These are phyloP conservation scores for Alternaria angustiovoidea DNA, from an alignment of 2,329 filamentous ascomycete species.

Conservation along the genomic window DNA sequence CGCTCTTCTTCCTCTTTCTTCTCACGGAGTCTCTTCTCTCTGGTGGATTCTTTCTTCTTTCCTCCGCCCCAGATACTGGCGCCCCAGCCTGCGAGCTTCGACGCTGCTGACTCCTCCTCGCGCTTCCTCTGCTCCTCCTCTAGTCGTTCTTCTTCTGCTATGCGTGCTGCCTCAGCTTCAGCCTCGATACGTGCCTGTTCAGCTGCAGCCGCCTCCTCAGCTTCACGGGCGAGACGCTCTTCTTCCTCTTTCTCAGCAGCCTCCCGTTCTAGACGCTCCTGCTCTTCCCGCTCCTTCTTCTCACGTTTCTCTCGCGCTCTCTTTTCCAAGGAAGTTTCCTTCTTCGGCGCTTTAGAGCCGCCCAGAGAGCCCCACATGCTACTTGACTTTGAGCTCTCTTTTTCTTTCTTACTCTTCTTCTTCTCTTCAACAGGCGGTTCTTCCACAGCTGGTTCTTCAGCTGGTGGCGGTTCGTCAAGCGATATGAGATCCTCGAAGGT, in stretches of 20 bases:
- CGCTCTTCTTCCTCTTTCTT: conserved; percentile 46
- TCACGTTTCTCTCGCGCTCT: conserved; percentile 37
- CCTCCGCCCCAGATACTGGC: conserved; percentile 35
- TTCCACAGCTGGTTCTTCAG: conserved; percentile 18
- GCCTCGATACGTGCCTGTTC: conserved; percentile 40
- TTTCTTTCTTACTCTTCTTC: conserved; percentile 40
- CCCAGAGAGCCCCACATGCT: conserved; percentile 34
- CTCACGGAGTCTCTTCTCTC: conserved; percentile 43
- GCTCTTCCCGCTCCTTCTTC: conserved; percentile 38
- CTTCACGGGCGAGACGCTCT: conserved; percentile 33
- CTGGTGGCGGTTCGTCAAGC: conserved; percentile 39
- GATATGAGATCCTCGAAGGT: conserved; percentile 45
- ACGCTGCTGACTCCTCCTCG: conserved; percentile 29
- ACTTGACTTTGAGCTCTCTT: conserved; percentile 32
- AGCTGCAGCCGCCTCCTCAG: conserved; percentile 42
- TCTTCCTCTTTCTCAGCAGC: conserved; percentile 54
- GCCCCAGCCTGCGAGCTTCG: conserved; percentile 45
- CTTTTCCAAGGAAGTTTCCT: conserved; percentile 50
- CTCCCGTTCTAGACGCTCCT: conserved; percentile 41
- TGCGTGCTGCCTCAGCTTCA: conserved; percentile 17
- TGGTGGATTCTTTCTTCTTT: conserved; percentile 50
- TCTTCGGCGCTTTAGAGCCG: conserved; percentile 34
- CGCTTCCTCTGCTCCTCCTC: conserved; percentile 29
- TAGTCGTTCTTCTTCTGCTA: conserved; percentile 29
- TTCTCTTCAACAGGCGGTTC: conserved; percentile 31